Conservation (phyloP, 495 filamentous ascomycete species). For the Xeromyces bisporus region DNA sequence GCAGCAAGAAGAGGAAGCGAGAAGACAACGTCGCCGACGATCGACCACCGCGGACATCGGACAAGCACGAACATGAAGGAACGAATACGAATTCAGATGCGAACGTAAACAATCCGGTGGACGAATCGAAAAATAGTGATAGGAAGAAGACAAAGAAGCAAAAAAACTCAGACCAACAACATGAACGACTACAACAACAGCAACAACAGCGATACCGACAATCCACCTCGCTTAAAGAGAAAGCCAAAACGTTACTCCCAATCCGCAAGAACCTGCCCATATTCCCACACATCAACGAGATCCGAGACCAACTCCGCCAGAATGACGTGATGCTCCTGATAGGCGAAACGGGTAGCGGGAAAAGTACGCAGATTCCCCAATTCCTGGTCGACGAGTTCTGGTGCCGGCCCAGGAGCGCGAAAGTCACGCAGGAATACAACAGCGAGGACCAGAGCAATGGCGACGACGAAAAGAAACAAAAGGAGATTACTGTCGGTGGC, state of each 20-base stretch:
- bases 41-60: background rate
- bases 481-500: slow-evolving; percentile 49
- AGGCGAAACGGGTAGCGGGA: slow-evolving; percentile 91
- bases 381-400: slow-evolving; percentile 68
- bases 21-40: background rate
- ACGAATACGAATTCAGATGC: slow-evolving; percentile 32
- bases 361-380: slow-evolving; percentile 92
- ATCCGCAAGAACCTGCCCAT: slow-evolving; percentile 58
- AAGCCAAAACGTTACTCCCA: slow-evolving; percentile 32
- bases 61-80: too few species aligned
- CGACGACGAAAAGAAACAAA: slow-evolving; percentile 7
- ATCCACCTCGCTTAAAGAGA: slow-evolving; percentile 23
- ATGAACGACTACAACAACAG: background rate
- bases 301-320: slow-evolving; percentile 44
- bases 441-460: background rate
- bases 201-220: slow-evolving; percentile 3
- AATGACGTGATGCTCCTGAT: slow-evolving; percentile 71
- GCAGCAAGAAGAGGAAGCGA: background rate
- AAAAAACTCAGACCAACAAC: slow-evolving; percentile 5
- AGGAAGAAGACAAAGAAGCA: slow-evolving; percentile 4
- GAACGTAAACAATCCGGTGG: background rate
- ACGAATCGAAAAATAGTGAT: background rate
- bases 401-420: slow-evolving; percentile 44
- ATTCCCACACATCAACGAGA: slow-evolving; percentile 52
- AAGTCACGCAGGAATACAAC: slow-evolving; percentile 22